phyloP scores from a whole-genome alignment of 106 monocot genomes.

The Dendrobium huoshanense region DNA sequence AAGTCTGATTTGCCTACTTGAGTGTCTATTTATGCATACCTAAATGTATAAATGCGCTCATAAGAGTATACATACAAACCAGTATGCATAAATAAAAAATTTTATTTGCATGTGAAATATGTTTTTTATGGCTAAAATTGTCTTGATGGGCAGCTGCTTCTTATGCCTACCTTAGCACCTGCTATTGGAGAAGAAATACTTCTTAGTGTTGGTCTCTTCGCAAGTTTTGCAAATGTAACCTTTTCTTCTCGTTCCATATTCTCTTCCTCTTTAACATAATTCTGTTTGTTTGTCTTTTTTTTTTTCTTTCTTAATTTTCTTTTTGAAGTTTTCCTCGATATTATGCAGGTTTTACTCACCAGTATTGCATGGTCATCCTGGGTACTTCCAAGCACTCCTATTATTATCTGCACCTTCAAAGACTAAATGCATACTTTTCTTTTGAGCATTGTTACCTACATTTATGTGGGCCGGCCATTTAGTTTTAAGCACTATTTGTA shows the following conservation, averaged over 20 bases:
- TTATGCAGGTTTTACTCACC: constrained; percentile 67
- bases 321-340: constrained; percentile 10
- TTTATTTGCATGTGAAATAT: background rate
- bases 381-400: constrained; percentile 35
- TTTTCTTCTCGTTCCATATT: constrained; percentile 1
- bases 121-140: background rate
- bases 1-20: background rate
- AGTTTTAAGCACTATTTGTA: background rate
- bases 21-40: background rate
- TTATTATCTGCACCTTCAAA: background rate
- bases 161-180: constrained; percentile 66
- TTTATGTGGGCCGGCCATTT: background rate
- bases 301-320: background rate
- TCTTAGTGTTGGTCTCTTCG: constrained; percentile 64
- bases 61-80: background rate
- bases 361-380: constrained; percentile 86
- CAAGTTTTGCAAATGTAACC: constrained; percentile 61
- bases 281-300: background rate
- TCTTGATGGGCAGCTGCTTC: constrained; percentile 44
- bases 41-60: background rate
- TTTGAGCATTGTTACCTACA: background rate
- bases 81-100: background rate
- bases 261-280: background rate
- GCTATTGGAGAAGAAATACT: constrained; percentile 60
- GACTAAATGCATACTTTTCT: background rate